Evolutionary conservation across 345 rosid species (phyloP).

Genomic region (Heritiera fomes): DNA sequence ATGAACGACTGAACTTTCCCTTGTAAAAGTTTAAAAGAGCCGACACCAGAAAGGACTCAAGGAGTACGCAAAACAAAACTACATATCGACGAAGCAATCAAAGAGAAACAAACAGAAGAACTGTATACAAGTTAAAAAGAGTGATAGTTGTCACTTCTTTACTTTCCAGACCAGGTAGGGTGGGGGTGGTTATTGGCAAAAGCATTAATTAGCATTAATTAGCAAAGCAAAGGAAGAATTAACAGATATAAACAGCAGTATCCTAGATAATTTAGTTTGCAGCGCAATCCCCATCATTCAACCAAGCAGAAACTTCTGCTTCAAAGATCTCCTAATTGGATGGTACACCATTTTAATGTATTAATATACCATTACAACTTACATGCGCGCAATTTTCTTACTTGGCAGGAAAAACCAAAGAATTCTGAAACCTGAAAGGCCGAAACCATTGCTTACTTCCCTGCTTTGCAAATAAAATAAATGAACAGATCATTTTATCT

Average conservation of each 20-base stretch:
- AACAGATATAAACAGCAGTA: too few relatives aligned
- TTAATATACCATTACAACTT: too few relatives aligned
- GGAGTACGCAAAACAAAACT: neutral
- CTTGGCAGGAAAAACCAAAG: neutral
- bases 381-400: neutral
- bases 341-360: too few relatives aligned
- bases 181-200: too few relatives aligned
- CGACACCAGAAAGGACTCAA: neutral
- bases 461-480: neutral
- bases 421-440: neutral
- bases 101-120: neutral
- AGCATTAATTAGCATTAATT: too few relatives aligned
- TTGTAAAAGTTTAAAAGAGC: neutral
- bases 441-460: neutral
- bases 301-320: too few relatives aligned
- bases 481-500: neutral
- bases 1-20: neutral
- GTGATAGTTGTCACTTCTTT: neutral
- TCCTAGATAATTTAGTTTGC: too few relatives aligned
- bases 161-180: too few relatives aligned
- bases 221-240: too few relatives aligned
- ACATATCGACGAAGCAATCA: neutral
- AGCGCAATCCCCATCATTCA: too few relatives aligned
- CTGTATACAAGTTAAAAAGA: neutral
- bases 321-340: too few relatives aligned